Evolutionary conservation across 768 basidiomycete genomes (phyloP).

Genomic region (Tulasnella sp.): DNA sequence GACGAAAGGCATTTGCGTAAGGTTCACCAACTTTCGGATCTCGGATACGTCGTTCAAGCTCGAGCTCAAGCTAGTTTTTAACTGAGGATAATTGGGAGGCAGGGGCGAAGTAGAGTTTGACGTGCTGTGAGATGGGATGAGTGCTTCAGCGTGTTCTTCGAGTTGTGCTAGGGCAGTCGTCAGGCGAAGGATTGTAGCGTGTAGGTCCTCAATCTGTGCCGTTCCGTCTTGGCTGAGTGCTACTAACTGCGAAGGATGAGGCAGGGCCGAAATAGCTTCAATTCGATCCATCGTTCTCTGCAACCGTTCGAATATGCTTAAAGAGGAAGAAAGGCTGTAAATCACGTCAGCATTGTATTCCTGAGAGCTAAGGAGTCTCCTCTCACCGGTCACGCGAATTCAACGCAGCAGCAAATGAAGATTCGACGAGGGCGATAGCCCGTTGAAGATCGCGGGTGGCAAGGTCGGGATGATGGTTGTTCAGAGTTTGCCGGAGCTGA

Average conservation of each 20-base stretch:
- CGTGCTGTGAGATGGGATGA: neutral
- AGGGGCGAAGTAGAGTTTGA: neutral
- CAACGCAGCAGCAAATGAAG: constrained; percentile 64
- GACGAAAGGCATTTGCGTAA: neutral
- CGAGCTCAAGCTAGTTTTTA: neutral
- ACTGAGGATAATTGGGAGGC: neutral
- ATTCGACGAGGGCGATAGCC: constrained; percentile 73
- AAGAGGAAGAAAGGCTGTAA: neutral
- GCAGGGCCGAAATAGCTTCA: neutral
- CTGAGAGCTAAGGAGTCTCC: neutral
- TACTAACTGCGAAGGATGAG: neutral
- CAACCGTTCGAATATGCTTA: neutral
- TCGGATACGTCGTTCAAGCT: neutral
- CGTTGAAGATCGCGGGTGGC: constrained; percentile 83
- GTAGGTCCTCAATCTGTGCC: neutral
- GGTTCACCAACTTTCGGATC: neutral
- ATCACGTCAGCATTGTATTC: neutral
- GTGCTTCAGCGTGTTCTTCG: neutral
- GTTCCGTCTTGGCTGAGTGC: neutral
- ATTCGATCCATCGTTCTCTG: neutral
- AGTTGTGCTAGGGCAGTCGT: neutral
- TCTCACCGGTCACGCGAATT: constrained; percentile 60
- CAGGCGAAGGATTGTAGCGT: neutral
- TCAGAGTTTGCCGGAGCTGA: constrained; percentile 55
- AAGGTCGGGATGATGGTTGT: constrained; percentile 74